Base-by-base conservation (phyloP, 1,284 basidiomycete genomes). In the Agaricales sp. region DNA sequence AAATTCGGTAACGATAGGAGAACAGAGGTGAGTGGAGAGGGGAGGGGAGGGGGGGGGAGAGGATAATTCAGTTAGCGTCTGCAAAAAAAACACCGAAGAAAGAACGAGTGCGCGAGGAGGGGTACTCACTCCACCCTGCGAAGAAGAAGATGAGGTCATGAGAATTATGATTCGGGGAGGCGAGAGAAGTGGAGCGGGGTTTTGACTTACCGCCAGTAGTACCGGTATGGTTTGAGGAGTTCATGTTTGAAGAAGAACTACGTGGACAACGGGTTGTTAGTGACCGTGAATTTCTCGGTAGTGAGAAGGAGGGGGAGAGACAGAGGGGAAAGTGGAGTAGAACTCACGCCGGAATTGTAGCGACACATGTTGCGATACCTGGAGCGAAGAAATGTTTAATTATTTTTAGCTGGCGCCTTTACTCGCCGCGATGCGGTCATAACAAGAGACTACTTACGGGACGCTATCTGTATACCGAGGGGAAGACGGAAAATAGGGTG, bases 161-260 rank as follows among this genome's bases (percentile, higher is more conserved):
- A 8, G 37, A n/a, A n/a, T n/a, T n/a, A n/a, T n/a, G n/a, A n/a
- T n/a, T n/a, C 16, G 14, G 19, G 35, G n/a, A 37, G 16, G 12
- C 2, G 16, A 14, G 19, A 25, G 16, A 19, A 13, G 43, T 11
- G 11, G 35, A 12, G 14, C 20, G 18, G 3, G 26, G 45, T 20
- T 54, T 64, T 48, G 43, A 68, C 68, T 82, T 80, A 69, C n/a
- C 81, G 70, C 82, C 82, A 84, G 57, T 78, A 82, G 60, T 78
- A 80, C 54, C 75, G 73, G 55, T 71, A 75, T 43, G 66, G 57
- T 24, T 65, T 61, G 4, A 75, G 61, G n/a, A 74, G 56, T 46
- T 67, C 67, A 58, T 75, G 70, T 53, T 67, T 59, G 68, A 69
- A 78, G 66, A 78, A 77, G 66, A 71, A 75, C 69, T 75, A 24